These are phyloP conservation scores for Rubia tinctorum DNA, from an alignment of 305 asterid species.

Conservation along the genomic window DNA sequence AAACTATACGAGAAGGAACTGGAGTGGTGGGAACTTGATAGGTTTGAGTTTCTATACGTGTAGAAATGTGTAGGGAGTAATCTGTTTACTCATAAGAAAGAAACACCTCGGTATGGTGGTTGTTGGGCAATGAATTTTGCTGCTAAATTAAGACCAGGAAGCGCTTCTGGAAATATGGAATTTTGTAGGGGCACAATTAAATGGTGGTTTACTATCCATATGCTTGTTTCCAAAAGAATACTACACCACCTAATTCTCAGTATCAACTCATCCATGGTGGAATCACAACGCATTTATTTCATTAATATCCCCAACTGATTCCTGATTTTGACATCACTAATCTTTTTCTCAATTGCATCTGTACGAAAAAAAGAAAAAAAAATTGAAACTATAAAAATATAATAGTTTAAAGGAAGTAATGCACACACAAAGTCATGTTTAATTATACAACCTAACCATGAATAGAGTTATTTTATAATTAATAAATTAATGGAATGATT, in stretches of 20 bases:
- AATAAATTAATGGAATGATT: too few species aligned
- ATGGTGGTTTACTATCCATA: background rate
- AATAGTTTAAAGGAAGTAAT: too few species aligned
- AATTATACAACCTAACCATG: too few species aligned
- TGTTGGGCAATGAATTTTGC: background rate
- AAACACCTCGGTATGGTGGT: background rate
- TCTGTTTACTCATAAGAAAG: background rate
- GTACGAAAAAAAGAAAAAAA: too few species aligned
- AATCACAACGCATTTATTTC: too few species aligned
- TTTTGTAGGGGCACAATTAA: background rate
- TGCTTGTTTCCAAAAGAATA: background rate
- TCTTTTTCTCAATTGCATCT: too few species aligned
- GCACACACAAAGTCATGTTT: too few species aligned
- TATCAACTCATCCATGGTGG: background rate
- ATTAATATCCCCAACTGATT: too few species aligned
- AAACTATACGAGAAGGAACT: background rate
- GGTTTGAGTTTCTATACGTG: too few species aligned
- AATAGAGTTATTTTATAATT: too few species aligned
- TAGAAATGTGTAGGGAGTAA: background rate
- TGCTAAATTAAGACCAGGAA: background rate
- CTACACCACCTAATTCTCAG: background rate
- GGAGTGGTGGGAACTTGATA: background rate
- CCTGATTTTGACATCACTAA: too few species aligned
- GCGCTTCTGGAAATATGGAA: background rate
- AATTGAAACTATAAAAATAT: too few species aligned